phyloP scores from a whole-genome alignment of 31 red algal species.

The Porphyra umbilicalis region DNA sequence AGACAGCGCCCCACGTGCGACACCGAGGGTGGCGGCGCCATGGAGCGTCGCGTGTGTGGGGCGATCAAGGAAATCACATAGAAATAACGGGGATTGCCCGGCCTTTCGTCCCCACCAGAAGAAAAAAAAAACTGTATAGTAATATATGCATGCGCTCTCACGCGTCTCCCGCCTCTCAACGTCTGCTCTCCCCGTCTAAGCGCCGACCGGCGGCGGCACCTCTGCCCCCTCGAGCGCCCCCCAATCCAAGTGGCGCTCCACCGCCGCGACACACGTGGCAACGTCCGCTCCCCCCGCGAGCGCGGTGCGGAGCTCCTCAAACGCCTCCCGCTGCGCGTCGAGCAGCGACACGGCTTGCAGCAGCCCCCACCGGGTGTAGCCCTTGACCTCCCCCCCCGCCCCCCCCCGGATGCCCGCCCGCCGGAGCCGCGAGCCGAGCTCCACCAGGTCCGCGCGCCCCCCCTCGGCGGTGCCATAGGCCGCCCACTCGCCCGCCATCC shows the following conservation, averaged over 20 bases:
- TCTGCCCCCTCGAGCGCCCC: conserved; percentile 11
- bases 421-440: background rate
- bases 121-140: too few species aligned
- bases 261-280: conserved; percentile 6
- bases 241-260: conserved; percentile 5
- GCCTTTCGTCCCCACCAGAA: too few species aligned
- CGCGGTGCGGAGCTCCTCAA: conserved; percentile 3
- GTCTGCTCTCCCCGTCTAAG: too few species aligned
- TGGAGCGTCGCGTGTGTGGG: too few species aligned
- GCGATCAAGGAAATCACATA: too few species aligned
- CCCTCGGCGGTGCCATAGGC: conserved; percentile 15
- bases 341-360: conserved; percentile 28
- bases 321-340: conserved; percentile 18
- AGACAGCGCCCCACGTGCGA: too few species aligned
- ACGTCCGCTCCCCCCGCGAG: conserved; percentile 7
- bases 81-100: too few species aligned
- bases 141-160: too few species aligned
- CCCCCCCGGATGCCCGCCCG: background rate
- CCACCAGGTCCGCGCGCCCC: conserved; percentile 15
- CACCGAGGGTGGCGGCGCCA: too few species aligned
- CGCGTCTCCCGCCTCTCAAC: too few species aligned
- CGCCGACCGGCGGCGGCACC: too few species aligned
- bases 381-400: conserved; percentile 6
- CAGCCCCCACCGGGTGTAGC: conserved; percentile 39
- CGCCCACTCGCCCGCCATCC: conserved; percentile 17